A percentile compares a stretch with the other conserved stretches of the same genome.
phyloP scores from a whole-genome alignment of 1,284 basidiomycete genomes.

The Tremellales sp. region DNA sequence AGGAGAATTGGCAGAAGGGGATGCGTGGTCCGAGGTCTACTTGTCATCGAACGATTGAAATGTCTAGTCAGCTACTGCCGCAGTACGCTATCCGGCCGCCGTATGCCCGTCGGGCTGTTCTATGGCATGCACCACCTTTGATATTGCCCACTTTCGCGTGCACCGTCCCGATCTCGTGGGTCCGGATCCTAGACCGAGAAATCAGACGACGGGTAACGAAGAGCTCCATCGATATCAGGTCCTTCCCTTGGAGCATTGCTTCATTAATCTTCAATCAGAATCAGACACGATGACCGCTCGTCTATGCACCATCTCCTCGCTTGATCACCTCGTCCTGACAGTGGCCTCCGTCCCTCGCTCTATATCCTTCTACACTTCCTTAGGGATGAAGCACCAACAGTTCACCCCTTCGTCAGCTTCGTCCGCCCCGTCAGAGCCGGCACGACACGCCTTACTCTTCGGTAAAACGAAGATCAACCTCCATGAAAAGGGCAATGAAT shows the following conservation, averaged over 20 bases:
- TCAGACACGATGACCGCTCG: neutral
- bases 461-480: constrained; percentile 15
- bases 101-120: neutral
- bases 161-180: neutral
- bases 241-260: neutral
- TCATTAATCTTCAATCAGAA: neutral
- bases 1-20: neutral
- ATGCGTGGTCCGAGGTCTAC: no score
- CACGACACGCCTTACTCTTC: constrained; percentile 10
- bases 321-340: constrained; percentile 18
- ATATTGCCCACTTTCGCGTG: neutral
- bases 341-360: constrained; percentile 8
- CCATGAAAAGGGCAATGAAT: constrained; percentile 10
- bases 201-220: no score
- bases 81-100: neutral
- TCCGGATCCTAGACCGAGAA: no score
- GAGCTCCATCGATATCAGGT: neutral
- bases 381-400: constrained; percentile 12
- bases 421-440: neutral
- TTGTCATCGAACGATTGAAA: no score
- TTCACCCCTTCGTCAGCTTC: constrained; percentile 2
- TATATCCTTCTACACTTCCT: constrained; percentile 9
- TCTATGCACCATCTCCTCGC: constrained; percentile 1
- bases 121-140: neutral
- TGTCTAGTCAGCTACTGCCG: neutral